phyloP scores from a whole-genome alignment of 1,139 yeast genomes.

The Starmera stellimalicola region DNA sequence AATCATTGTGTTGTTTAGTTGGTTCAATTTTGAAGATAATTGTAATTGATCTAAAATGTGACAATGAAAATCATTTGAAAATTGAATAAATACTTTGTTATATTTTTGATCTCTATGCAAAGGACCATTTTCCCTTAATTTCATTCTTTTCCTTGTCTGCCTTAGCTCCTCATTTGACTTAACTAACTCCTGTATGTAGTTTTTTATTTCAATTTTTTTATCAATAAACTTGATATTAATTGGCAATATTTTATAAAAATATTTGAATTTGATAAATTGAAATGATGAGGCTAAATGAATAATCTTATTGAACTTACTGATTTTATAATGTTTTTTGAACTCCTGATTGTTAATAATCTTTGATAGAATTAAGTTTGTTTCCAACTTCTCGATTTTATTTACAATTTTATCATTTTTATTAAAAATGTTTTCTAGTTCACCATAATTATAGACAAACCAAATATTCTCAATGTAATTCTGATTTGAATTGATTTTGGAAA shows the following conservation, averaged over 20 bases:
- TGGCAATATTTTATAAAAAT: conserved; percentile 4
- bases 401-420: conserved; percentile 27
- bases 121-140: conserved; percentile 13
- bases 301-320: not conserved
- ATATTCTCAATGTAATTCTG: conserved; percentile 28
- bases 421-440: conserved; percentile 25
- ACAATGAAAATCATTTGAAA: conserved; percentile 38
- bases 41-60: conserved; percentile 47
- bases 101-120: conserved; percentile 15
- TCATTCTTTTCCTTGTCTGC: conserved; percentile 21
- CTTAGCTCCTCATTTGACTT: conserved; percentile 5
- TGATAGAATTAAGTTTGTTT: conserved; percentile 18
- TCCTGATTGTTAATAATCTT: conserved; percentile 7
- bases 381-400: conserved; percentile 30
- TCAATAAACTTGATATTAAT: conserved; percentile 1
- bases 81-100: conserved; percentile 43
- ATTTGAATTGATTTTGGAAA: conserved; percentile 13
- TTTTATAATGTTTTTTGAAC: not conserved
- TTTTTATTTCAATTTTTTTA: conserved; percentile 6
- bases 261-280: conserved; percentile 2
- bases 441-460: conserved; percentile 42
- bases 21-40: conserved; percentile 33
- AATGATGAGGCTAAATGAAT: not conserved
- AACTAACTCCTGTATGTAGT: conserved; percentile 4
- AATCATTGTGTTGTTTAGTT: conserved; percentile 32